Evolutionary conservation across 116 monocot genomes (phyloP).

Genomic region (Iris pallida): DNA sequence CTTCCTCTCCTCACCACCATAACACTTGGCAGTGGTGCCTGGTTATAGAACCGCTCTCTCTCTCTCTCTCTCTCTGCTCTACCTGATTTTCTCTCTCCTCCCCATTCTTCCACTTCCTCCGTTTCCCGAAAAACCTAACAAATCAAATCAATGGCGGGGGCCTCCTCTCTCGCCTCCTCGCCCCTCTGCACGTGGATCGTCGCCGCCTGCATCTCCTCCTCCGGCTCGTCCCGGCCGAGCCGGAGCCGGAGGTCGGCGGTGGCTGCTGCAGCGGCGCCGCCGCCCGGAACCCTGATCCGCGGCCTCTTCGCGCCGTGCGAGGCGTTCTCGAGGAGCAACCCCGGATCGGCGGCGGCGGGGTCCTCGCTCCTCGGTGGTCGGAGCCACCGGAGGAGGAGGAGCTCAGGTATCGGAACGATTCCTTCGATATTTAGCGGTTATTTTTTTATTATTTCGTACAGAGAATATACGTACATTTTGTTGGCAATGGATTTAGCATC

Average conservation of each 20-base stretch:
- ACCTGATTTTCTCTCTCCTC: no score
- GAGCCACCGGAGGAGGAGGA: neutral
- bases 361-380: slow-evolving; percentile 3
- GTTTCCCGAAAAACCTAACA: no score
- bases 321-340: slow-evolving; percentile 18
- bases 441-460: neutral
- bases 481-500: neutral
- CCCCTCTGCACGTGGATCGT: slow-evolving; percentile 37
- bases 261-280: neutral
- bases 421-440: neutral
- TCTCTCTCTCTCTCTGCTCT: no score
- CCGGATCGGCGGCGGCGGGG: slow-evolving; percentile 18
- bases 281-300: neutral
- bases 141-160: slow-evolving; percentile 7
- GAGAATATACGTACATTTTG: neutral
- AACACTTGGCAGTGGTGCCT: no score
- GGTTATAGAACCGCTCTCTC: no score
- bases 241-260: neutral
- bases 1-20: no score
- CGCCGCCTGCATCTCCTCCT: slow-evolving; percentile 58
- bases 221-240: slow-evolving; percentile 19
- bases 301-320: slow-evolving; percentile 33
- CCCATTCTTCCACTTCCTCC: no score
- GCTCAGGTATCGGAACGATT: neutral
- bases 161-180: slow-evolving; percentile 7